Evolutionary conservation across 2,329 filamentous ascomycete species (phyloP), one percentile per base, ranked within the genome.

Genomic region (Fusarium sp.): DNA sequence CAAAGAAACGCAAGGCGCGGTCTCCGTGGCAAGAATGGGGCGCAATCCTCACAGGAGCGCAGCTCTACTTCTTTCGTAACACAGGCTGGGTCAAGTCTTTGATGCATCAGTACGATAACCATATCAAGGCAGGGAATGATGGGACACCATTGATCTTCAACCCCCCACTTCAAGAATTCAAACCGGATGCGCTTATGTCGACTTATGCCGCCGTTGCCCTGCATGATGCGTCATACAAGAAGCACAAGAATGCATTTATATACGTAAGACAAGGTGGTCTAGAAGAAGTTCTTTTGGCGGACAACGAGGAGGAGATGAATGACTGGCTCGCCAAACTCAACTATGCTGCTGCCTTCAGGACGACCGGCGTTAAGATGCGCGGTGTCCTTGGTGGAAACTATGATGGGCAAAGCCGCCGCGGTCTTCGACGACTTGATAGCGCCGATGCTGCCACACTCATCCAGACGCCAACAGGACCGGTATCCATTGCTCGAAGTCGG

Each of bases 1-100:
- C 86, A 2, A 97, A 97, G 81, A 97, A 95, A 80, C 95, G 96
- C 81, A 97, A 96, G 79, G 91, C 94, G 1, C 88, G 95, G 43
- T 97, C 95, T 13, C 95, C 96, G 2, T 99, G 96, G 96, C 95
- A 97, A 76, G 96, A 99, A 84, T 99, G 96, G 96, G 96, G 96
- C 52, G 96, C 94, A 23, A 92, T 99, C 60, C 85, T 99, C 30
- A 99, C 96, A 1, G 93, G 95, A n/a, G 96, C 96, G 7, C 95
- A 97, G 75, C 86, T 99, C 9, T 99, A 97, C 78, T 93, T 99
- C 78, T 99, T 98, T 82, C 90, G 93, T 59, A 97, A 98, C 76
- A 91, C 93, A 7, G 85, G 89, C 20, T 99, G 96, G 95, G 89
- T 97, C 33, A 98, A 97, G 78, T 92, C 87, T 60, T 80, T 99